These are phyloP conservation scores for Passalora sequoiae DNA, from an alignment of 2,329 filamentous ascomycete genomes.

Conservation along the genomic window DNA sequence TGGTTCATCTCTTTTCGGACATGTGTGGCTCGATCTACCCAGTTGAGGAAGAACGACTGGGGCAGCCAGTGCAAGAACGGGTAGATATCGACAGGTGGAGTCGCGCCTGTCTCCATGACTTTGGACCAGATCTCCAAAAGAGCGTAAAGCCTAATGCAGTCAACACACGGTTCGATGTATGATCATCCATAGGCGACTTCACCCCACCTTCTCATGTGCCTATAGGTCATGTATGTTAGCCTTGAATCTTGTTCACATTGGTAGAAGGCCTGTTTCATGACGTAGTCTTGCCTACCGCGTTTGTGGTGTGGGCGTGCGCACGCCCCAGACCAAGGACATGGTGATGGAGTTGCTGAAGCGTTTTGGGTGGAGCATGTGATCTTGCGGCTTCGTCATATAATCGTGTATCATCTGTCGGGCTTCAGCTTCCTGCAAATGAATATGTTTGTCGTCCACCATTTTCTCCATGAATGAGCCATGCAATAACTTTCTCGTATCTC, in stretches of 20 bases:
- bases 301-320: constrained; percentile 25
- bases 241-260: too few species aligned
- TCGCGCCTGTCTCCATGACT: constrained; percentile 46
- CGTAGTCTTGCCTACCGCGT: too few species aligned
- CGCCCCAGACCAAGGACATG: constrained; percentile 36
- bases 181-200: background rate
- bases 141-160: constrained; percentile 33
- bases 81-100: constrained; percentile 48
- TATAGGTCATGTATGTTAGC: too few species aligned
- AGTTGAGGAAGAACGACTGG: constrained; percentile 39
- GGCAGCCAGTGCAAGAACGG: constrained; percentile 44
- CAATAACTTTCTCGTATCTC: constrained; percentile 43
- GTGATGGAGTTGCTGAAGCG: constrained; percentile 48
- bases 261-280: too few species aligned
- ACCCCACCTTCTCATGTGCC: constrained; percentile 22
- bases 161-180: too few species aligned
- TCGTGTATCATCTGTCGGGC: constrained; percentile 46
- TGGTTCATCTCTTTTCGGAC: constrained; percentile 40
- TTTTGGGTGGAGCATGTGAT: constrained; percentile 47
- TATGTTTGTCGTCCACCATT: constrained; percentile 42
- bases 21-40: constrained; percentile 34
- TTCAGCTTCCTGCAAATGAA: constrained; percentile 45
- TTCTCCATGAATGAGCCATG: constrained; percentile 42
- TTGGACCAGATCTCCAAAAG: constrained; percentile 43
- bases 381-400: constrained; percentile 37